Conservation (phyloP, 306 rosid species). For the Arachis stenosperma region DNA sequence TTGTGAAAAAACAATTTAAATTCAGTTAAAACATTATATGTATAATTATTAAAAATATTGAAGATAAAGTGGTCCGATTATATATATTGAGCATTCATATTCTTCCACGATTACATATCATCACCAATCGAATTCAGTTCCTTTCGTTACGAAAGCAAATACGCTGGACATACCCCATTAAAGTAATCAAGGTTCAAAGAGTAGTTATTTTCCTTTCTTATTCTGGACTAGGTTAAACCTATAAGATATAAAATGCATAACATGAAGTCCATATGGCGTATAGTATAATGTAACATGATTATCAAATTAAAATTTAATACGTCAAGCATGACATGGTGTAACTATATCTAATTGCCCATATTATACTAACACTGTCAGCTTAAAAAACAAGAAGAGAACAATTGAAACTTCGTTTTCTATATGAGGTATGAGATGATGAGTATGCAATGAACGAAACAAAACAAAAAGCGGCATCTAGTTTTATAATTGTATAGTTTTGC, state of each 20-base stretch:
- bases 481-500: neutral
- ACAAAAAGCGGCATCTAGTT: constrained; percentile 20
- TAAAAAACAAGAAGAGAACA: neutral
- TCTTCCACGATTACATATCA: neutral
- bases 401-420: constrained; percentile 9
- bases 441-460: constrained; percentile 26
- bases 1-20: too few relatives aligned
- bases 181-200: constrained; percentile 7
- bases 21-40: too few relatives aligned
- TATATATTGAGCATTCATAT: neutral
- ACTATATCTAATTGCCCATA: constrained; percentile 4
- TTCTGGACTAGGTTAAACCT: neutral
- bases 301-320: neutral
- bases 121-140: neutral
- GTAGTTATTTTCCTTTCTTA: neutral
- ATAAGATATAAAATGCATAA: neutral
- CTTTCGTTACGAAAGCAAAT: constrained; percentile 18
- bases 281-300: neutral
- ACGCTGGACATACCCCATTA: neutral
- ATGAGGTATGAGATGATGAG: constrained; percentile 20
- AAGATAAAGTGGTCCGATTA: too few relatives aligned
- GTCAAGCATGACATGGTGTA: constrained; percentile 32
- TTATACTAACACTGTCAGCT: neutral
- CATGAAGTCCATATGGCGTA: constrained; percentile 1
- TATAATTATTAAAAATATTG: too few relatives aligned